phyloP scores from a whole-genome alignment of 805 yeast species.

The Cyberlindnera euphorbiae region DNA sequence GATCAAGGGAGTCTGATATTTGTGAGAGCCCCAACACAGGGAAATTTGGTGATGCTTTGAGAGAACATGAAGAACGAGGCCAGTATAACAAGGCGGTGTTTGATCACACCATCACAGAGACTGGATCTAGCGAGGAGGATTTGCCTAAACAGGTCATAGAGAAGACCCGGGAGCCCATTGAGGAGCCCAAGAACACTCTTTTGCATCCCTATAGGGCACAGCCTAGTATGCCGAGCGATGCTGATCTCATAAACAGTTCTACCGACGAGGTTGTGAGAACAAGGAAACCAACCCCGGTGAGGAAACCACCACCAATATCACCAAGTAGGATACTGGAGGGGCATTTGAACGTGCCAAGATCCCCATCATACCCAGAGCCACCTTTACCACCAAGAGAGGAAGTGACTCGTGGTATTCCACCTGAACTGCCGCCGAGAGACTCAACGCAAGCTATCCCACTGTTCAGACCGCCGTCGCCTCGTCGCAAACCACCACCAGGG shows the following conservation, averaged over 20 bases:
- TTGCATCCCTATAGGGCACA: too few relatives aligned
- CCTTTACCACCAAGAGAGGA: background rate
- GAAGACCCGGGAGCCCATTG: too few relatives aligned
- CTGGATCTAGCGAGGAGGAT: too few relatives aligned
- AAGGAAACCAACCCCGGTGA: conserved; percentile 1
- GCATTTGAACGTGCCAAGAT: background rate
- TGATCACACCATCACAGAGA: too few relatives aligned
- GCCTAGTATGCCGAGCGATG: background rate
- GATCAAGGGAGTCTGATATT: too few relatives aligned
- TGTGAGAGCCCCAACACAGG: too few relatives aligned
- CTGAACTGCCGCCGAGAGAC: background rate
- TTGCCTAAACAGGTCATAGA: too few relatives aligned
- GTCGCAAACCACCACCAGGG: conserved; percentile 23
- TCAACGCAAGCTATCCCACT: too few relatives aligned
- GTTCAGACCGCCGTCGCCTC: conserved; percentile 23
- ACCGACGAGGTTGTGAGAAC: background rate
- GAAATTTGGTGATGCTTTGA: too few relatives aligned
- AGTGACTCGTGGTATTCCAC: too few relatives aligned
- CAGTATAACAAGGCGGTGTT: too few relatives aligned
- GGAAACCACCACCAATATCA: conserved; percentile 25
- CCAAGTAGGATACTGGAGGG: conserved; percentile 7
- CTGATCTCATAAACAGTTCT: background rate
- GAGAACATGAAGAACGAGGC: too few relatives aligned
- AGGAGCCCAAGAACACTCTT: conserved; percentile 1
- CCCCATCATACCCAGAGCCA: background rate